Evolutionary conservation across 176 grass and related monocot species (phyloP).

Genomic region (Microstegium vimineum): DNA sequence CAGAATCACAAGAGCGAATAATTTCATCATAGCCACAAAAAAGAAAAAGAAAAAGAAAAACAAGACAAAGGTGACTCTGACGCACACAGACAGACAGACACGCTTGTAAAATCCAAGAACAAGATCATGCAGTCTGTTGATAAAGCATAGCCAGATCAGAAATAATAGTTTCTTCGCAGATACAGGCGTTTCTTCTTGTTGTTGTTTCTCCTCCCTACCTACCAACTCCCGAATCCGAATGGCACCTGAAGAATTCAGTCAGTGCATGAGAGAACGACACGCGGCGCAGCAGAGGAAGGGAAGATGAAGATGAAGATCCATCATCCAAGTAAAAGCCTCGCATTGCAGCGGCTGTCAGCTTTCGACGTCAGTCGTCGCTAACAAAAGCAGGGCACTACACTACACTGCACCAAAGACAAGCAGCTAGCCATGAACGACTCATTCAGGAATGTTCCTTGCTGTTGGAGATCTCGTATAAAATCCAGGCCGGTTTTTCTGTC

Average conservation of each 20-base stretch:
- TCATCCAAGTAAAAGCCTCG: slow-evolving; percentile 37
- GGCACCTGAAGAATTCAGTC: slow-evolving; percentile 1
- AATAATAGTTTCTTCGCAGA: not conserved
- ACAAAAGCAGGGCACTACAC: slow-evolving; percentile 5
- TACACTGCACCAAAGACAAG: not conserved
- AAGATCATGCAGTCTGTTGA: not conserved
- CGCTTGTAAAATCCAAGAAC: not conserved
- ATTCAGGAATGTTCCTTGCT: slow-evolving; percentile 30
- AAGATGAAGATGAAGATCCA: too few species aligned
- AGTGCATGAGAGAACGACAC: not conserved
- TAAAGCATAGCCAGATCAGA: not conserved
- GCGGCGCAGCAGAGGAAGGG: not conserved
- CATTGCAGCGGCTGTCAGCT: slow-evolving; percentile 12
- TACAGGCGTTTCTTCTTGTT: not conserved
- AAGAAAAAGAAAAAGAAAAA: not conserved
- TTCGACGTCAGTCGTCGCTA: slow-evolving; percentile 21
- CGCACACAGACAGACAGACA: too few species aligned
- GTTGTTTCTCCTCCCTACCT: too few species aligned
- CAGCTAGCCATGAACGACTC: slow-evolving; percentile 6
- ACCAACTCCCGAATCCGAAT: not conserved
- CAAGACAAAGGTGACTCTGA: not conserved
- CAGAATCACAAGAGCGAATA: not conserved
- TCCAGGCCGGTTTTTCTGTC: not conserved
- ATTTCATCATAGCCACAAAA: not conserved
- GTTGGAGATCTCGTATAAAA: not conserved